These are phyloP conservation scores for Pseudognaphalium luteoalbum DNA, from an alignment of 129 eudicot species.

Conservation along the genomic window DNA sequence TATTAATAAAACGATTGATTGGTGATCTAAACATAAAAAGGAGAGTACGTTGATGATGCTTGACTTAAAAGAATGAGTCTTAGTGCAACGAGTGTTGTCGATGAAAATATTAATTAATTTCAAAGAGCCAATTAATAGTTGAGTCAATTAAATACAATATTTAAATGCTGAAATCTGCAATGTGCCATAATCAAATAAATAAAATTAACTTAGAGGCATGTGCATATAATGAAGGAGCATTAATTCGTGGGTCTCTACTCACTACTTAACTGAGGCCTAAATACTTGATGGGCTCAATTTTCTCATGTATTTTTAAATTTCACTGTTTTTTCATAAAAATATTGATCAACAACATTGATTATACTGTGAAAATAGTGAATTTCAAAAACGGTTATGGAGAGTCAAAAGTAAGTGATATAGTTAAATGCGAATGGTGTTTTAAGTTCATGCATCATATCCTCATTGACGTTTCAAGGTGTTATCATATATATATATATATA, in stretches of 20 bases:
- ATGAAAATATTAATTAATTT: too few relatives aligned
- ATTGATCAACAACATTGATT: background rate
- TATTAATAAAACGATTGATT: too few relatives aligned
- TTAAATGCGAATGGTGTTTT: slow-evolving; percentile 4
- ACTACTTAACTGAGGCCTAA: slow-evolving; percentile 14
- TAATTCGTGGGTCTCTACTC: slow-evolving; percentile 31
- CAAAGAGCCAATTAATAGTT: background rate
- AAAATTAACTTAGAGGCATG: slow-evolving; percentile 24
- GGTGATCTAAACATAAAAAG: too few relatives aligned
- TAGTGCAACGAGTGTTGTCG: background rate
- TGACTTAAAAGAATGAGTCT: background rate
- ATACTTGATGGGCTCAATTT: background rate
- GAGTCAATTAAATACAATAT: background rate
- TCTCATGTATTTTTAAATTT: background rate
- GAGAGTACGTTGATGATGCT: too few relatives aligned
- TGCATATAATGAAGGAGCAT: slow-evolving; percentile 24
- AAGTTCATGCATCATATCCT: background rate
- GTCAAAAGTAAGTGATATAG: background rate
- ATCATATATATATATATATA: too few relatives aligned
- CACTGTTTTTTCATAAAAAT: too few relatives aligned
- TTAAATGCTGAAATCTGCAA: slow-evolving; percentile 25
- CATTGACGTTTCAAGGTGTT: slow-evolving; percentile 18
- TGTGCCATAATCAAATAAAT: background rate
- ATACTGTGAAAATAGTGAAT: background rate
- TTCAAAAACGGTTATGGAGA: background rate